Evolutionary conservation across 2,329 filamentous ascomycete genomes (phyloP).

Genomic region (Colletotrichum caudatum): DNA sequence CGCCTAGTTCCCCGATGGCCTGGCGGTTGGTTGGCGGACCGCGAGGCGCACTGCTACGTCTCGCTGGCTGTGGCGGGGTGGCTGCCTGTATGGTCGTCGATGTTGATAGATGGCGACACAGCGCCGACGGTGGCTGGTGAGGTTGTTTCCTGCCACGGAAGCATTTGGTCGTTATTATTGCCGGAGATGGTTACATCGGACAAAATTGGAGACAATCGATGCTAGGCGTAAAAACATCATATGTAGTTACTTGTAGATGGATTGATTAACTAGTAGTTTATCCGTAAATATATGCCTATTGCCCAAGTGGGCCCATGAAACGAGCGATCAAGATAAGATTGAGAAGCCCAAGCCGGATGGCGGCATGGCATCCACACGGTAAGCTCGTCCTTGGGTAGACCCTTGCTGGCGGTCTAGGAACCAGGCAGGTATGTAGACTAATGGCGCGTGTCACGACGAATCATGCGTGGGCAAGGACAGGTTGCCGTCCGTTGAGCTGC

Average conservation of each 20-base stretch:
- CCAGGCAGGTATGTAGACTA: too few species aligned
- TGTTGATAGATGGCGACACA: not conserved
- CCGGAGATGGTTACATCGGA: constrained; percentile 17
- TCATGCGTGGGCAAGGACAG: constrained; percentile 22
- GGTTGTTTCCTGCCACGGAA: not conserved
- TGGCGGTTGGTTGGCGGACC: constrained; percentile 3
- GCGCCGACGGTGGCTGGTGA: constrained; percentile 13
- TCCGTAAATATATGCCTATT: not conserved
- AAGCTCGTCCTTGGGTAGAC: constrained; percentile 5
- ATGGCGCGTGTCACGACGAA: not conserved
- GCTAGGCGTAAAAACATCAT: not conserved
- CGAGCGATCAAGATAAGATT: not conserved
- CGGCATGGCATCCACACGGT: constrained; percentile 8
- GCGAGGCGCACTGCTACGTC: constrained; percentile 23
- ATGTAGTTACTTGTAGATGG: too few species aligned
- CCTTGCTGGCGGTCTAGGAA: constrained; percentile 9
- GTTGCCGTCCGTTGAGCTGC: not conserved
- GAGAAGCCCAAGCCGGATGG: constrained; percentile 19
- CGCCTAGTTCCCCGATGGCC: constrained; percentile 1
- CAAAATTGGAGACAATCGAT: constrained; percentile 32
- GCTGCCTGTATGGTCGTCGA: not conserved
- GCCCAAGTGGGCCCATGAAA: constrained; percentile 5
- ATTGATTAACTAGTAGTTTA: too few species aligned
- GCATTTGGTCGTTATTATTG: constrained; percentile 16
- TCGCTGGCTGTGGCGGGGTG: constrained; percentile 17